Percentiles rank a stretch among this genome's conserved stretches.
Conservation (phyloP, 352 stramenopile genomes). For the Pythium aristosporum region DNA sequence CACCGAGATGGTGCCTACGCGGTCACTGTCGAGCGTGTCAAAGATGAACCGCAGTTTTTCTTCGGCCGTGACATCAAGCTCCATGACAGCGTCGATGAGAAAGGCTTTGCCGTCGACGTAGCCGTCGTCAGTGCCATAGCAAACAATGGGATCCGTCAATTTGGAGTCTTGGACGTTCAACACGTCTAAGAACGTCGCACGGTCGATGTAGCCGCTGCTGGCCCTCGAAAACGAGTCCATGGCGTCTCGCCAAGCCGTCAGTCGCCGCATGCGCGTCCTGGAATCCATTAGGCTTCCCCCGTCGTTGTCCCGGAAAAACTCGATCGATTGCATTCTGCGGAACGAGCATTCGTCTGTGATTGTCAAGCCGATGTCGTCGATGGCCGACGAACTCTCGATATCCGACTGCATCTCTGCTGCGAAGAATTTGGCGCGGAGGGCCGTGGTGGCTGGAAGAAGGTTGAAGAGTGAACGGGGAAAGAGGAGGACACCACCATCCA, state of each 20-base stretch:
- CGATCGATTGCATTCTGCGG: background rate
- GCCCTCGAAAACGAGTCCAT: slow-evolving; percentile 62
- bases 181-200: slow-evolving; percentile 70
- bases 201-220: slow-evolving; percentile 67
- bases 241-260: slow-evolving; percentile 47
- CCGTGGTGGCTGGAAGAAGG: too few relatives aligned
- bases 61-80: slow-evolving; percentile 67
- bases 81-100: slow-evolving; percentile 79
- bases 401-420: too few relatives aligned
- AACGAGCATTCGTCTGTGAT: too few relatives aligned
- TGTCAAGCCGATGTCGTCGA: too few relatives aligned
- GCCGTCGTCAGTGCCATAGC: slow-evolving; percentile 50
- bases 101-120: slow-evolving; percentile 75
- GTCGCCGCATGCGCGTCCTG: too few relatives aligned
- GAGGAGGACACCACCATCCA: too few relatives aligned
- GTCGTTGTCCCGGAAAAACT: slow-evolving; percentile 43
- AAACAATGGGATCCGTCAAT: slow-evolving; percentile 27
- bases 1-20: slow-evolving; percentile 50
- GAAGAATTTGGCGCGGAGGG: too few relatives aligned
- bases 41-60: slow-evolving; percentile 87
- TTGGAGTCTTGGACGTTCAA: slow-evolving; percentile 61
- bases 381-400: too few relatives aligned
- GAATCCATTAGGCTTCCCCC: slow-evolving; percentile 45
- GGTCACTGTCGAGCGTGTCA: slow-evolving; percentile 67
- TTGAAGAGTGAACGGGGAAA: too few relatives aligned